Base-by-base conservation (phyloP, 108 stramenopile species). In the Bacterosira constricta region DNA sequence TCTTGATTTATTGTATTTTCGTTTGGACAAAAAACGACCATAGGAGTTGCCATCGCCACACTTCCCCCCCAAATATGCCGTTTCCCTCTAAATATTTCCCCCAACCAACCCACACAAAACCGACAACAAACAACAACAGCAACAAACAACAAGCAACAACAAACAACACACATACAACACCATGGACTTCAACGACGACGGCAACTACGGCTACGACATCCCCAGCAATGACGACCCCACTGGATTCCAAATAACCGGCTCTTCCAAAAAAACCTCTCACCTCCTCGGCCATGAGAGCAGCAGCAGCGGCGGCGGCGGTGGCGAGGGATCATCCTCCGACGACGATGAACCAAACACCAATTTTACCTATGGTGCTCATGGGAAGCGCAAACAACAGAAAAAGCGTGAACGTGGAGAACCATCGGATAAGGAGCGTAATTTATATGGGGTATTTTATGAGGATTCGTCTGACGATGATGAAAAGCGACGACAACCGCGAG, bases 361-460 rank as follows among this genome's bases (percentile, higher is more conserved):
- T 50, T 75, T 75, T 34, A 26, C 74, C 37, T 75, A 75, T 29
- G 74, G 74, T 51, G 57, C 55, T 29, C 57, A 45, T 30, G 68
- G 34, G 26, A 23, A 42, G 11, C 32, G 47, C 45, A 71, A 71
- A 39, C 54, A 58, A 29, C 54, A 58, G 42, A 59, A 26, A 41
- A n/a, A 75, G 5, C 30, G 65, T n/a, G 53, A 66, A 29, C 25
- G 31, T 12, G 25, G 54, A 52, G 31, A 52, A 29, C n/a, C 21
- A 6, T 56, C 71, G 8, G 74, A 66, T 27, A 75, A 78, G 47
- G 69, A 70, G 41, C 34, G 63, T 15, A 70, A 58, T 50, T 57
- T 78, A 5, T 78, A 78, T 18, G 77, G 77, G 1, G 68, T 70
- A 21, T 78, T 78, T 41, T 70, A 70, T 26, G 77, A 78, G n/a